phyloP scores from a whole-genome alignment of 202 grass and related monocot genomes.

The Bolboschoenoplectus hybrid region DNA sequence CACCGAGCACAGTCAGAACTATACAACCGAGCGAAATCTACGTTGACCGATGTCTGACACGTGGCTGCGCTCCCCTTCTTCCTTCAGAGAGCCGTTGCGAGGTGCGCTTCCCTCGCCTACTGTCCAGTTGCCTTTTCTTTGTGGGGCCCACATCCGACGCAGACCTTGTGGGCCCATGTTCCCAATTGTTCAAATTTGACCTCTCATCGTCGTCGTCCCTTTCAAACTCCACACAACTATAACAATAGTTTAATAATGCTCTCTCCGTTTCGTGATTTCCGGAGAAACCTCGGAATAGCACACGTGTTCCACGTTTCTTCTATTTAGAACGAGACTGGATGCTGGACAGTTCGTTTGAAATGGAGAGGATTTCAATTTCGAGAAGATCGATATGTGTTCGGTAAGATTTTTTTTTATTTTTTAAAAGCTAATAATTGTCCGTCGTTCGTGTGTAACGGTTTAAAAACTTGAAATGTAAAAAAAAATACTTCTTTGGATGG shows the following conservation, averaged over 20 bases:
- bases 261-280: neutral
- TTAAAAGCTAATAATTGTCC: no score
- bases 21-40: neutral
- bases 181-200: slow-evolving; percentile 21
- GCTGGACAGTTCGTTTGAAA: neutral
- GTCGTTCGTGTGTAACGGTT: no score
- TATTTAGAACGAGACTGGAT: neutral
- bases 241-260: no score
- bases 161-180: neutral
- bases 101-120: neutral
- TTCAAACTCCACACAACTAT: neutral
- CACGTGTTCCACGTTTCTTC: neutral
- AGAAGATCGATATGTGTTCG: neutral
- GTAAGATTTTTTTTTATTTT: neutral
- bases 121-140: neutral
- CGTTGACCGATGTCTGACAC: slow-evolving; percentile 35
- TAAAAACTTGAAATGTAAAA: no score
- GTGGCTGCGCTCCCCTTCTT: neutral
- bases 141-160: neutral
- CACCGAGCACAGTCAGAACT: slow-evolving; percentile 7
- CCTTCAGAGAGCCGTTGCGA: slow-evolving; percentile 20
- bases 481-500: no score
- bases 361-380: neutral
- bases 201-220: neutral
- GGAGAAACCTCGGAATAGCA: neutral